Evolutionary conservation across 164 flowering plant species (phyloP), one percentile per base, ranked within the genome.

Genomic region (Tetrastigma voinierianum): DNA sequence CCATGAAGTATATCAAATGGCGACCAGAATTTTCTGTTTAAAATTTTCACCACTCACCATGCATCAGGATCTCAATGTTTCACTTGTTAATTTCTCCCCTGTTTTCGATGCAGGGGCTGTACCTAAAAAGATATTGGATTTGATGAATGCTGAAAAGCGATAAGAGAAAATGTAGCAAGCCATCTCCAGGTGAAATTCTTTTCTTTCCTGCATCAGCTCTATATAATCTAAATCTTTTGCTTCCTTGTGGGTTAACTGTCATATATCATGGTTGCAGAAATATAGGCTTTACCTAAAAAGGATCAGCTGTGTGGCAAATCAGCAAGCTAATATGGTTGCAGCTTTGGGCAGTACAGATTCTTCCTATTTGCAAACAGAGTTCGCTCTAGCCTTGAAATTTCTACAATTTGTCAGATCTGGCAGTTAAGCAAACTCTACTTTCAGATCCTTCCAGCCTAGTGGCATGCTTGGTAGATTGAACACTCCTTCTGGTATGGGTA

Each of bases 141-240:
- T 79, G 79, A 82, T 82, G 85, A 77, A 77, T 55, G 85, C 79
- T 47, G 85, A 82, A 12, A 77, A 79, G 23, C 81, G 15, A 79
- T 82, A 0, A 76, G 82, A 72, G 85, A 82, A 72, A 82, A 82
- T 46, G 85, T 82, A 24, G 85, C 85, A 12, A 82, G 85, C 74
- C 85, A 82, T 77, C 77, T 82, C 13, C 82, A 82, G 82, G 85
- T 12, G 57, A 9, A 10, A 44, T 32, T 57, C 59, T 61, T 24
- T 2, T 32, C 49, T 59, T 63, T 23, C 8, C 43, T 7, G 25
- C 20, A 32, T 69, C 40, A 46, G 21, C 25, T 52, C 16, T 14
- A 1, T 19, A 5, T 52, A 13, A 11, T 51, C 4, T 16, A 24
- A 45, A 19, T 1, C 2, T 32, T 57, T 59, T 47, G 3, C 20